Evolutionary conservation across 2,329 filamentous ascomycete genomes (phyloP), one percentile per base, ranked within the genome.

Genomic region (Cladosporium colombiae): DNA sequence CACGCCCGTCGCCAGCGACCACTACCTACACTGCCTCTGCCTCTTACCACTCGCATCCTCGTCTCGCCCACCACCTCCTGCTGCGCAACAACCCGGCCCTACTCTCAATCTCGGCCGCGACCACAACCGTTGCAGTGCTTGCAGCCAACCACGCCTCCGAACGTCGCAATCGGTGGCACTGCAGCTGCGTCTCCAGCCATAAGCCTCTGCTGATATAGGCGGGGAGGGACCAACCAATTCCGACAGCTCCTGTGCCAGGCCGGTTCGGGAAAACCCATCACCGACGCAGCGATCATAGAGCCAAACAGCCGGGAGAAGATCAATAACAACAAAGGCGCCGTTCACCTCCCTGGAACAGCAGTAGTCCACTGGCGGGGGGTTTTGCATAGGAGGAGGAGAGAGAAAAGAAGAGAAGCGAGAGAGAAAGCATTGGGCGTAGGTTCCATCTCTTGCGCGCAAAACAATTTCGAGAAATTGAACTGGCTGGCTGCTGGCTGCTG

Each of bases 131-230:
- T 55, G 27, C 31, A 27, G 11, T 23, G 23, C 55, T 21, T 7
- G 33, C 33, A 57, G 55, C 55, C 55, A 57, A 31, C 21, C 31
- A 57, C 55, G 55, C 55, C 52, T 21, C 27, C 10, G 29, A 29
- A 55, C 52, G 52, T 14, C 52, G 52, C 29, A 21, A 33, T 33
- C 55, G 33, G 21, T 57, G 33, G 29, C 55, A 57, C 55, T 25
- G 21, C 55, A 57, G 55, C 55, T 40, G 23, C 37, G 55, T 57
- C 55, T 57, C 55, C 23, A 40, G 31, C 57, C 57, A 49, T 61
- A 61, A 61, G 27, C 37, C 37, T 40, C 31, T 40, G 46, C 60
- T 62, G 60, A 53, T 62, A 62, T 62, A 62, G 60, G 60, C 11
- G 60, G 60, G 60, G 46, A 53, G 31, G 14, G 52, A n/a, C 27